Base-by-base conservation (phyloP, 768 basidiomycete species). In the Leucogyrophana mollusca region DNA sequence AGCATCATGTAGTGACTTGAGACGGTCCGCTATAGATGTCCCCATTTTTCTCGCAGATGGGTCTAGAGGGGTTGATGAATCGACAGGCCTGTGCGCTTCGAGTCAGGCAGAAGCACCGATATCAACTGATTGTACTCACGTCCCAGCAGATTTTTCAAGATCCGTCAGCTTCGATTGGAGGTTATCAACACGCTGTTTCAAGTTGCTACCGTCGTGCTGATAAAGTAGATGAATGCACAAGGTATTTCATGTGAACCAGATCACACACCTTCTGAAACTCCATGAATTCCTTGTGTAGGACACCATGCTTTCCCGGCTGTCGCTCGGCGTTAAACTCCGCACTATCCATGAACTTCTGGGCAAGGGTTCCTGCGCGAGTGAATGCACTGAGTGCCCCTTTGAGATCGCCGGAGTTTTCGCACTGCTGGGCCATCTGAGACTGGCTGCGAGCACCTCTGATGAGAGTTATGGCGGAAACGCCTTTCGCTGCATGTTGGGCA, bases 11-110 rank as follows among this genome's bases (percentile, higher is more conserved):
- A 95, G 67, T 13, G 86, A 81, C 54, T 77, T 81, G 67, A 93
- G 76, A 40, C 93, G 79, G 68, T 92, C 91, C 20, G 87, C 86
- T 48, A 95, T 90, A 40, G 80, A 83, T 5, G 74, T 81, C n/a
- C 82, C 84, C 2, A 77, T 56, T 49, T 74, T 74, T 43, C 54
- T 65, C 34, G 71, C 69, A 13, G 73, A 63, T 30, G 67, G 74
- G 23, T 47, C 43, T 14, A 27, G 52, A 24, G 51, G 9, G 27
- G 34, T 45, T 20, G 45, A 43, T 24, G 47, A 30, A 30, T 30
- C 27, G 27, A 30, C 27, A 6, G 27, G 13, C 6, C 27, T 30
- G 27, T 30, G 7, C n/a, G n/a, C 27, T 13, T 30, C 27, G 13
- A 30, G 13, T 64, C 53, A 51, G 47, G 30, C 42, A 27, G 18